Conservation (phyloP, 192 early-diverging fungal genomes). For the Dimargaris xerosporica region DNA sequence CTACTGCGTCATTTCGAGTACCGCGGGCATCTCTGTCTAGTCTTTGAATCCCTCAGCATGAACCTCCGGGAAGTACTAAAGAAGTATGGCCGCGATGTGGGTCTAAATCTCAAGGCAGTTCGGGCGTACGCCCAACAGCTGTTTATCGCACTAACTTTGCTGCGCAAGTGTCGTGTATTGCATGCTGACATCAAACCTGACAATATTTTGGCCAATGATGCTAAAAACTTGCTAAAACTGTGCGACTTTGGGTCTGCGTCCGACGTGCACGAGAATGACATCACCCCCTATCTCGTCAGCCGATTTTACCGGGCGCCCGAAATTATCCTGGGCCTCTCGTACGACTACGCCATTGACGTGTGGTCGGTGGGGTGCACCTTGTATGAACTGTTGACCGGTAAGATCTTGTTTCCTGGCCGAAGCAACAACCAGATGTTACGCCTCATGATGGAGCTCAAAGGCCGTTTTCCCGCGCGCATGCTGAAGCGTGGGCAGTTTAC, state of each 20-base stretch:
- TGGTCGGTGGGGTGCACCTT: conserved; percentile 93
- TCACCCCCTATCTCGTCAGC: conserved; percentile 90
- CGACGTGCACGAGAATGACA: conserved; percentile 74
- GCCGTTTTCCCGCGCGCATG: conserved; percentile 70
- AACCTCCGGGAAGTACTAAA: conserved; percentile 86
- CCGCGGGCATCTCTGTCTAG: conserved; percentile 77
- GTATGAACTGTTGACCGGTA: conserved; percentile 91
- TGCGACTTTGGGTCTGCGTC: conserved; percentile 91
- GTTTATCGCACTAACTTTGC: conserved; percentile 64
- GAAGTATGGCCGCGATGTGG: conserved; percentile 87
- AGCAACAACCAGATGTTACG: conserved; percentile 95
- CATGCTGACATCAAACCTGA: conserved; percentile 99
- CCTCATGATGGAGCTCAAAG: conserved; percentile 87
- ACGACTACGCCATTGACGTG: conserved; percentile 79
- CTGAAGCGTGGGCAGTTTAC: conserved; percentile 71
- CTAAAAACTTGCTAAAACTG: conserved; percentile 67
- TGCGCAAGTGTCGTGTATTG: conserved; percentile 67
- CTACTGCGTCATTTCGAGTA: conserved; percentile 79
- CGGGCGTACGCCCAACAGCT: conserved; percentile 82
- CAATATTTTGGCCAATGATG: conserved; percentile 82
- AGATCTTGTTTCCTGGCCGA: conserved; percentile 84
- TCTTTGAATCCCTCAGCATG: conserved; percentile 87
- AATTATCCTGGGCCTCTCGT: conserved; percentile 81
- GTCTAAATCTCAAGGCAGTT: conserved; percentile 86
- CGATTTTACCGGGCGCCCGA: conserved; percentile 96